A percentile compares a stretch with the other conserved stretches of the same genome.
Conservation (phyloP, 1,284 basidiomycete genomes). For the Termitomyces sp. region DNA sequence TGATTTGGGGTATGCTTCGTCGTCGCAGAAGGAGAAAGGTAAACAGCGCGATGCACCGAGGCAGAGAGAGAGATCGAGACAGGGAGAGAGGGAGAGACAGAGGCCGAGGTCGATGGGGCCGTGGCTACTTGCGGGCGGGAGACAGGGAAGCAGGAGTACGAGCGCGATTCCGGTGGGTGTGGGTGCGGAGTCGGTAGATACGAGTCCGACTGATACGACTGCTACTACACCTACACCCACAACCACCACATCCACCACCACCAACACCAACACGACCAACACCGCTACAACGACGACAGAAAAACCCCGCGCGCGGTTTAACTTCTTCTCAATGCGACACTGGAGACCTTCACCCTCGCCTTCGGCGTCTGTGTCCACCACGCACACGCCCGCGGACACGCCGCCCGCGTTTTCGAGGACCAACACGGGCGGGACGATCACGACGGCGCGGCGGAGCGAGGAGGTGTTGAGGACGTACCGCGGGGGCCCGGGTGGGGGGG, state of each 20-base stretch:
- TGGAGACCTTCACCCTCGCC: constrained; percentile 23
- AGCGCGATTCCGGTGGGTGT: constrained; percentile 3
- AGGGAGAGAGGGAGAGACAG: too few species aligned
- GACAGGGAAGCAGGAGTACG: constrained; percentile 5
- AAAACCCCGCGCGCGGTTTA: constrained; percentile 23
- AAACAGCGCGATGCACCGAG: constrained; percentile 28
- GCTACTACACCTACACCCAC: not conserved
- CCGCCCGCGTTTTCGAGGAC: not conserved
- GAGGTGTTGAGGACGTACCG: constrained; percentile 27
- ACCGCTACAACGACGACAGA: constrained; percentile 1
- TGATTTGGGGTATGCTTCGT: not conserved
- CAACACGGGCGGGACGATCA: not conserved
- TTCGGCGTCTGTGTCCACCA: not conserved
- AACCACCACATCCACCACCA: not conserved
- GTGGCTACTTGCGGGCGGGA: constrained; percentile 15
- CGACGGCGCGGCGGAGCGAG: constrained; percentile 27
- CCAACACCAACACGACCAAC: not conserved
- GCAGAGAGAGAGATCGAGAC: too few species aligned
- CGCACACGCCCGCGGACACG: too few species aligned
- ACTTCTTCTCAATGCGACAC: constrained; percentile 19
- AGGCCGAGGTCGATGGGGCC: constrained; percentile 27
- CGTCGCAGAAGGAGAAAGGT: constrained; percentile 21
- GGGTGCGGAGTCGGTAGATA: not conserved
- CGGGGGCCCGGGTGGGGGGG: constrained; percentile 15
- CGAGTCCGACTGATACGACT: constrained; percentile 7